Evolutionary conservation across 192 early-diverging fungal species (phyloP), one percentile per base, ranked within the genome.

Genomic region (Coemansia sp.): DNA sequence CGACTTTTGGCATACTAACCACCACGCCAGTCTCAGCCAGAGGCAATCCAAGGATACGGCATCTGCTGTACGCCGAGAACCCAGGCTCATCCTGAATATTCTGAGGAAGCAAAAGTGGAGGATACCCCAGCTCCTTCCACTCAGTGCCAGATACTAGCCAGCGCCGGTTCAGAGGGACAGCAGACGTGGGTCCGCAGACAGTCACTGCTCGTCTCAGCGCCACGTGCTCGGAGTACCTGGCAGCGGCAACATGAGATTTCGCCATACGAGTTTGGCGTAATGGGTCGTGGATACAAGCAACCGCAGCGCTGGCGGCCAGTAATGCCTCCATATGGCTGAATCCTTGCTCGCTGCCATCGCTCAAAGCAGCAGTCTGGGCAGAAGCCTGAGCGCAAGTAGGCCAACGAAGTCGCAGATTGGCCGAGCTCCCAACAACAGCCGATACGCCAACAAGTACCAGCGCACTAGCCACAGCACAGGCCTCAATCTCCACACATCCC

Each of bases 61-160:
- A 78, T 4, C 81, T 62, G 55, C 81, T 83, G 63, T 83, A 83
- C 22, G 60, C 70, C 27, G 76, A 72, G 52, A 75, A 72, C 60
- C 36, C 65, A 2, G 80, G 75, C 50, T 74, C 76, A 0, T 34
- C 31, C 22, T 15, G 27, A 27, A 27, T 27, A 27, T 27, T 38
- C 27, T 52, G 62, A 0, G 65, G 40, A 2, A 33, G 22, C 16
- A 82, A 18, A 7, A 75, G 75, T 29, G 80, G 72, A 58, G 31
- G 27, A 27, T 27, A 11, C 0, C 72, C 62, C 46, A 83, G 50
- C 22, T 66, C 39, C n/a, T 73, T 27, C 81, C 81, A 83, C 44
- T 40, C 39, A 40, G 39, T 12, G 12, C 39, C 33, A 18, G 43
- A 1, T 10, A 4, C 16, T 8, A 78, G 70, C 80, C 80, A 83